phyloP scores from a whole-genome alignment of 192 early-diverging fungal genomes.

The Pilobolus umbonatus region DNA sequence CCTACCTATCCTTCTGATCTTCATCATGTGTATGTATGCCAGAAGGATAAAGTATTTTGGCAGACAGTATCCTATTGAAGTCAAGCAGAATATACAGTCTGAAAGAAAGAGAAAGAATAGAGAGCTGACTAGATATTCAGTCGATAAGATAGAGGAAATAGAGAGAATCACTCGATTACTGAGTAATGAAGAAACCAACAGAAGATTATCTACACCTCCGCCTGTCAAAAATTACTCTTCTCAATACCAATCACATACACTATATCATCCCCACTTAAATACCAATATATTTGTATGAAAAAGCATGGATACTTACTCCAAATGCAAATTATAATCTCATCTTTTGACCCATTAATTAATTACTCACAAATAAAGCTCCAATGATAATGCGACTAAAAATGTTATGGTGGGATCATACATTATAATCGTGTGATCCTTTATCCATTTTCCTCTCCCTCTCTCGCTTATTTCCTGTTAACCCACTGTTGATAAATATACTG shows the following conservation, averaged over 20 bases:
- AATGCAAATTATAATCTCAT: no score
- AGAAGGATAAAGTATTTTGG: conserved; percentile 6
- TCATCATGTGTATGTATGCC: conserved; percentile 10
- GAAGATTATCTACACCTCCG: neutral
- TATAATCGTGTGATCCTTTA: no score
- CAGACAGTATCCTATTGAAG: conserved; percentile 8
- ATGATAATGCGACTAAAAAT: no score
- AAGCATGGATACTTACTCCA: no score
- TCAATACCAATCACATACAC: neutral
- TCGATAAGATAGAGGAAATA: conserved; percentile 1
- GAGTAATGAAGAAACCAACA: neutral
- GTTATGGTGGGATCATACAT: no score
- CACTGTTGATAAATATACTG: no score
- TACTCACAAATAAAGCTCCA: no score
- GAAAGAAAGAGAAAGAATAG: neutral
- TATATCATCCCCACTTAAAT: neutral
- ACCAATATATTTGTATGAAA: neutral
- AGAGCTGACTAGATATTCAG: neutral
- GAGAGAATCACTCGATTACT: neutral
- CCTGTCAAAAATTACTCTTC: neutral
- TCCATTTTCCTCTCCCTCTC: no score
- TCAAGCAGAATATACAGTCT: neutral
- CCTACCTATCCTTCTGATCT: conserved; percentile 1
- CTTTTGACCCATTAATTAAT: no score
- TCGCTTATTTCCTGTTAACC: no score